These are phyloP conservation scores for Linum lewisii DNA, from an alignment of 345 rosid genomes.

Conservation along the genomic window DNA sequence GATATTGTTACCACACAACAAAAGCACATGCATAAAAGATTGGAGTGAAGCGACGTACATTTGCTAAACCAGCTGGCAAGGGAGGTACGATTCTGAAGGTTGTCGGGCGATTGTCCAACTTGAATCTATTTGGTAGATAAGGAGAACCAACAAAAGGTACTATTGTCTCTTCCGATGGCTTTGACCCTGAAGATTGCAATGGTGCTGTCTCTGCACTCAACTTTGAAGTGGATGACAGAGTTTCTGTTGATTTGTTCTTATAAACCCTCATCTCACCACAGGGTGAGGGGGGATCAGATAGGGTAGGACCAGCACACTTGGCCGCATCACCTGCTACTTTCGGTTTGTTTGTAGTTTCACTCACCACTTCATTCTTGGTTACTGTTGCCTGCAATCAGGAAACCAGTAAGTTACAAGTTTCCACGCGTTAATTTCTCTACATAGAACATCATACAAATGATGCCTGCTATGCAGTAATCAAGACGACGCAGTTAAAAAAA, in stretches of 20 bases:
- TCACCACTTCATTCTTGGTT: conserved; percentile 45
- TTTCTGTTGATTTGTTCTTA: conserved; percentile 36
- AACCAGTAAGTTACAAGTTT: background rate
- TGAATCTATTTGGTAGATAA: conserved; percentile 46
- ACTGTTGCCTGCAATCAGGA: conserved; percentile 55
- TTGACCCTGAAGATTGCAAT: conserved; percentile 34
- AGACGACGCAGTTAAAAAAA: too few species aligned
- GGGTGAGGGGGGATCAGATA: conserved; percentile 32
- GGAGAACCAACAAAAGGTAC: conserved; percentile 28
- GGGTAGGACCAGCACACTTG: conserved; percentile 20
- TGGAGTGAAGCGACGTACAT: conserved; percentile 40
- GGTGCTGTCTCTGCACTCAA: conserved; percentile 21
- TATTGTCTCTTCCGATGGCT: conserved; percentile 30
- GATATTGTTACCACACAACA: too few species aligned
- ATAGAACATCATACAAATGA: too few species aligned
- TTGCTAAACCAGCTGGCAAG: conserved; percentile 61
- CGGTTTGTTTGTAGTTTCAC: conserved; percentile 56
- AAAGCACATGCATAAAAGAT: background rate
- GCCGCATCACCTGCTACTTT: conserved; percentile 39
- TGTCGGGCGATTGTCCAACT: conserved; percentile 76
- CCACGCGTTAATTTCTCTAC: too few species aligned
- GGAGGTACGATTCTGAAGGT: conserved; percentile 65
- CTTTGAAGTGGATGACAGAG: conserved; percentile 27
- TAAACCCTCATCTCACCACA: conserved; percentile 25
- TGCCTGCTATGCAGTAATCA: too few species aligned